These are phyloP conservation scores for Rhizopogon vinicolor DNA, from an alignment of 768 basidiomycete species.

Conservation along the genomic window DNA sequence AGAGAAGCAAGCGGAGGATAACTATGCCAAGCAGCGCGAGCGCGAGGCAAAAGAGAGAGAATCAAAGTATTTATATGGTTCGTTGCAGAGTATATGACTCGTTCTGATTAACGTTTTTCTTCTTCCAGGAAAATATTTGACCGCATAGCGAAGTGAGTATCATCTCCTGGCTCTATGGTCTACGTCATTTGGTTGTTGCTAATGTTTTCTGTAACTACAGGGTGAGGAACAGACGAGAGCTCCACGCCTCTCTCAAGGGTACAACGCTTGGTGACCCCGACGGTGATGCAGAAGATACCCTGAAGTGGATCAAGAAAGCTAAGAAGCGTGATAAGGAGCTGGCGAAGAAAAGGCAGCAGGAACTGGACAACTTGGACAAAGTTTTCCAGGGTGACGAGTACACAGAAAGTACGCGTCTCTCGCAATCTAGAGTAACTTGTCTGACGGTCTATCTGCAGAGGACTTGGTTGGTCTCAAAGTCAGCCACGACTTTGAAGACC, in stretches of 20 bases:
- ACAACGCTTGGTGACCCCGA: constrained; percentile 87
- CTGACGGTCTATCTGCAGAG: constrained; percentile 37
- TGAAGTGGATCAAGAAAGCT: constrained; percentile 87
- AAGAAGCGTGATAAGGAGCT: constrained; percentile 92
- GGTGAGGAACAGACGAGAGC: constrained; percentile 91
- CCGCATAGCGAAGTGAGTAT: constrained; percentile 84
- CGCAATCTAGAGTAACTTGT: not conserved
- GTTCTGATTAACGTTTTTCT: constrained; percentile 17
- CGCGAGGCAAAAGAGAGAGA: constrained; percentile 66
- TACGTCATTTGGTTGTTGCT: constrained; percentile 21
- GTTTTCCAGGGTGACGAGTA: constrained; percentile 69
- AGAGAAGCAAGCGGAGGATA: constrained; percentile 83
- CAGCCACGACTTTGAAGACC: constrained; percentile 86
- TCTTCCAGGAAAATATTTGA: constrained; percentile 60
- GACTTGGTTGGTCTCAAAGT: constrained; percentile 95
- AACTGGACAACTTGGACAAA: constrained; percentile 83
- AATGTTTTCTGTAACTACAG: constrained; percentile 49
- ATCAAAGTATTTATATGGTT: constrained; percentile 57
- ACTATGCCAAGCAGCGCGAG: constrained; percentile 73
- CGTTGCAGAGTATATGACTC: constrained; percentile 10
- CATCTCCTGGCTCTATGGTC: constrained; percentile 6
- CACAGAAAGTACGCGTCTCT: constrained; percentile 67
- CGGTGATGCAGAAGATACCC: constrained; percentile 69
- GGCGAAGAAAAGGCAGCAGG: constrained; percentile 75
- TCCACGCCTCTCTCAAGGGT: constrained; percentile 89